Conservation (phyloP, 768 basidiomycete species). For the Coprinellus aureogranulatus region DNA sequence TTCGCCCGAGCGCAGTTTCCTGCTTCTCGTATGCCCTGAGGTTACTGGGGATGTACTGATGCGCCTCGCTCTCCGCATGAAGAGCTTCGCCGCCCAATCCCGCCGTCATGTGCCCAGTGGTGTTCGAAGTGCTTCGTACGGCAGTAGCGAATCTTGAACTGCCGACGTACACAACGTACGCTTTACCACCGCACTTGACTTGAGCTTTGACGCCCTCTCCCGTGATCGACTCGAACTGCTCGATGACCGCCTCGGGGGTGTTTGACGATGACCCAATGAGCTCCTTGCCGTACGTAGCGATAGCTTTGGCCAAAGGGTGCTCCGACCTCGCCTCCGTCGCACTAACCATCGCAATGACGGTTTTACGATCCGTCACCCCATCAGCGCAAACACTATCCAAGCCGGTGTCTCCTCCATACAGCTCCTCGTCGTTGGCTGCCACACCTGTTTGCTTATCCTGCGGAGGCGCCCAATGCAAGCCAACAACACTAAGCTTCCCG, state of each 20-base stretch:
- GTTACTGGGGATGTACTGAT: slow-evolving; percentile 49
- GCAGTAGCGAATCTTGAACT: slow-evolving; percentile 64
- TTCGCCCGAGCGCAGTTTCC: slow-evolving; percentile 73
- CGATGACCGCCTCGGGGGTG: slow-evolving; percentile 53
- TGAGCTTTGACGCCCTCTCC: slow-evolving; percentile 84
- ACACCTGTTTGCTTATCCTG: slow-evolving; percentile 13
- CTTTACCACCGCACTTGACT: slow-evolving; percentile 51
- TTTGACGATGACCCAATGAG: slow-evolving; percentile 42
- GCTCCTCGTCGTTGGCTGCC: slow-evolving; percentile 27
- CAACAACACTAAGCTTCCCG: slow-evolving; percentile 85
- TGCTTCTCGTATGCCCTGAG: slow-evolving; percentile 64
- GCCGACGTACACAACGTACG: slow-evolving; percentile 69
- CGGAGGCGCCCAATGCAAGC: slow-evolving; percentile 68
- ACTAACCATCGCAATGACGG: slow-evolving; percentile 77
- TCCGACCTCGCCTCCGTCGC: slow-evolving; percentile 90
- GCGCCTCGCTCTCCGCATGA: slow-evolving; percentile 17
- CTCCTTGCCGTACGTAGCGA: slow-evolving; percentile 78
- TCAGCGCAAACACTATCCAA: slow-evolving; percentile 55
- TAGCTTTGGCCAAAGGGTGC: slow-evolving; percentile 93
- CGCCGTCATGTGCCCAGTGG: slow-evolving; percentile 54
- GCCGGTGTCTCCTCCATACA: slow-evolving; percentile 42
- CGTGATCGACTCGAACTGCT: slow-evolving; percentile 82
- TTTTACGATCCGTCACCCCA: slow-evolving; percentile 54
- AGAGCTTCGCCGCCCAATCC: slow-evolving; percentile 13
- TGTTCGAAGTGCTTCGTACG: slow-evolving; percentile 52